Evolutionary conservation across 768 basidiomycete species (phyloP).

Genomic region (Megacollybia marginata): DNA sequence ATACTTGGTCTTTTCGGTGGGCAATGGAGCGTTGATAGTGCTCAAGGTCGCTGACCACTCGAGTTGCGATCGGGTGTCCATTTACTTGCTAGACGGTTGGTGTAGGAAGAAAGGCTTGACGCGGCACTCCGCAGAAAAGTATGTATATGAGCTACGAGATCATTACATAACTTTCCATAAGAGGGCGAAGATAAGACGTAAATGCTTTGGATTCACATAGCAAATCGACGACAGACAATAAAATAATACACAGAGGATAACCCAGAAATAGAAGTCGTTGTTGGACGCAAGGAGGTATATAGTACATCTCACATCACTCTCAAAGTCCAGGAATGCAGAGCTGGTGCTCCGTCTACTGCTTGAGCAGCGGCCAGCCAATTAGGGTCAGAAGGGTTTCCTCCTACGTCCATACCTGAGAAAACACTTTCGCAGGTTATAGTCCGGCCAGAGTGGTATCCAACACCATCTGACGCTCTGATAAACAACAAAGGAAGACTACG

Average conservation of each 20-base stretch:
- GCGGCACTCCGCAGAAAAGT: background rate
- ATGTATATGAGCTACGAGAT: background rate
- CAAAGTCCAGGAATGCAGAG: conserved; percentile 74
- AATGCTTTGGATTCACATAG: conserved; percentile 6
- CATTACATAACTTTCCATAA: background rate
- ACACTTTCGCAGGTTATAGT: conserved; percentile 79
- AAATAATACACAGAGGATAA: background rate
- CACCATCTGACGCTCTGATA: conserved; percentile 76
- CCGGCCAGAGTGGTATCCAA: conserved; percentile 84
- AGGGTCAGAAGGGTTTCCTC: conserved; percentile 46
- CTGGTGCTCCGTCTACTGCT: conserved; percentile 49
- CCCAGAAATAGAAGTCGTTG: no score
- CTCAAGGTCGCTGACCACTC: conserved; percentile 87
- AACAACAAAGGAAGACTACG: conserved; percentile 74
- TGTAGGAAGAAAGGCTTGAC: conserved; percentile 12
- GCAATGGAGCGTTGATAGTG: conserved; percentile 61
- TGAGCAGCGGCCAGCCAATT: conserved; percentile 73
- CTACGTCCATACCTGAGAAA: conserved; percentile 63
- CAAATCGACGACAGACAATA: conserved; percentile 5
- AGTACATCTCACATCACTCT: conserved; percentile 55
- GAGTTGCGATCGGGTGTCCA: conserved; percentile 73
- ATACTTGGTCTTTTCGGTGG: conserved; percentile 76
- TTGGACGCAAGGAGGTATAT: conserved; percentile 10
- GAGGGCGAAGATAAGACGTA: background rate
- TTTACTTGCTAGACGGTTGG: conserved; percentile 49